Evolutionary conservation across 2,329 filamentous ascomycete species (phyloP).

Genomic region (Hypoxylon sp.): DNA sequence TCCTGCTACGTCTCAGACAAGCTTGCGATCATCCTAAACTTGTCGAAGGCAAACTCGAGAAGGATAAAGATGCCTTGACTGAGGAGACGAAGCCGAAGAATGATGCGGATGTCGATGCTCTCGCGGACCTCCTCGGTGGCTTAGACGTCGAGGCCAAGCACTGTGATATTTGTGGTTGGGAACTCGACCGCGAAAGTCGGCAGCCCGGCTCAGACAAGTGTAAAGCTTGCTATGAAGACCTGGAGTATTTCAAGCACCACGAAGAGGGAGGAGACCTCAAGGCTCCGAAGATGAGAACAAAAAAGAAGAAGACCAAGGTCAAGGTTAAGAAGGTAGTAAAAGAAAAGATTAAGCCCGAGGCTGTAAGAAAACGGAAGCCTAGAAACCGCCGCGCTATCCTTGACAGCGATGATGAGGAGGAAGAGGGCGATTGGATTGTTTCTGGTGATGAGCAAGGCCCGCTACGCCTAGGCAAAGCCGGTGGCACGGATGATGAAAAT

Average conservation of each 20-base stretch:
- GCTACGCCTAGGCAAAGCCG: constrained; percentile 79
- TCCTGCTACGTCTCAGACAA: constrained; percentile 91
- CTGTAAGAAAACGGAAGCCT: constrained; percentile 50
- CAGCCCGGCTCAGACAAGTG: constrained; percentile 69
- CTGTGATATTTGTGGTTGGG: constrained; percentile 86
- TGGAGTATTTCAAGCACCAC: constrained; percentile 73
- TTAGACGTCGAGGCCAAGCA: constrained; percentile 83
- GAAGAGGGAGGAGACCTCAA: constrained; percentile 59
- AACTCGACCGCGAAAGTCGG: constrained; percentile 69
- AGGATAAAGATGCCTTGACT: constrained; percentile 87
- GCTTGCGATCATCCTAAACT: constrained; percentile 95
- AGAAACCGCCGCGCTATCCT: constrained; percentile 60
- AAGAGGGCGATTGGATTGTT: constrained; percentile 85
- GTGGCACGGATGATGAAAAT: constrained; percentile 89
- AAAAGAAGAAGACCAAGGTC: constrained; percentile 54
- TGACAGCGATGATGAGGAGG: constrained; percentile 73
- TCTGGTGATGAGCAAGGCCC: constrained; percentile 74
- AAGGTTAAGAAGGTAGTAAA: constrained; percentile 54
- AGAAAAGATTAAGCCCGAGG: constrained; percentile 55
- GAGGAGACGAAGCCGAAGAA: constrained; percentile 71
- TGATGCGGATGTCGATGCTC: constrained; percentile 80
- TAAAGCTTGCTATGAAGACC: constrained; percentile 80
- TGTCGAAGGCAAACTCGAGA: constrained; percentile 85
- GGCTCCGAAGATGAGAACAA: constrained; percentile 58
- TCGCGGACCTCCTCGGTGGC: constrained; percentile 88